Evolutionary conservation across 495 filamentous ascomycete species (phyloP).

Genomic region (Trichocladium uniseriatum): DNA sequence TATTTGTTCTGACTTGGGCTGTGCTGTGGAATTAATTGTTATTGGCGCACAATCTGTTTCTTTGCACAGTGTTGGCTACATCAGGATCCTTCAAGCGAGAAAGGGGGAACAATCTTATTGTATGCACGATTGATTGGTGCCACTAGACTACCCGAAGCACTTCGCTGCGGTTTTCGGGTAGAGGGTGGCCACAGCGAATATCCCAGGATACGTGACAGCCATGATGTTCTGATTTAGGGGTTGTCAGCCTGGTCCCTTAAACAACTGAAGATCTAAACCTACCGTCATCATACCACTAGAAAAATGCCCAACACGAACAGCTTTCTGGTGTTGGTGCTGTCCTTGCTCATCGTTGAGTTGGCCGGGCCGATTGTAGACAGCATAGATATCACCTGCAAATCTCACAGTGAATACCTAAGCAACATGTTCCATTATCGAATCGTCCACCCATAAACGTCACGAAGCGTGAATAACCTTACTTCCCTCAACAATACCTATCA

Average conservation of each 20-base stretch:
- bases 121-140: slow-evolving; percentile 25
- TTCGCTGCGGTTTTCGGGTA: slow-evolving; percentile 32
- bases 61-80: no score
- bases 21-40: slow-evolving; percentile 30
- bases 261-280: no score
- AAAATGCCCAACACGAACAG: slow-evolving; percentile 43
- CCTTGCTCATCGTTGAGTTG: slow-evolving; percentile 40
- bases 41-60: slow-evolving; percentile 28
- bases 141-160: slow-evolving; percentile 30
- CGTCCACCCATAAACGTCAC: no score
- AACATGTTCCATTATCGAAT: no score
- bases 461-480: no score
- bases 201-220: slow-evolving; percentile 31
- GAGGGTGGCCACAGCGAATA: slow-evolving; percentile 33
- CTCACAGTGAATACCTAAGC: slow-evolving; percentile 32
- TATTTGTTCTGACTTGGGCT: slow-evolving; percentile 31
- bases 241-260: no score
- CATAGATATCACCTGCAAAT: slow-evolving; percentile 49
- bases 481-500: no score
- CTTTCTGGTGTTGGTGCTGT: slow-evolving; percentile 39
- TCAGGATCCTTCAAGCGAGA: no score
- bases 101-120: no score
- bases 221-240: slow-evolving; percentile 32
- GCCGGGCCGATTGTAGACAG: slow-evolving; percentile 56
- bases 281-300: slow-evolving; percentile 47